Percentiles rank a stretch among this genome's conserved stretches.
Conservation (phyloP, 345 rosid genomes). For the Firmiana major region DNA sequence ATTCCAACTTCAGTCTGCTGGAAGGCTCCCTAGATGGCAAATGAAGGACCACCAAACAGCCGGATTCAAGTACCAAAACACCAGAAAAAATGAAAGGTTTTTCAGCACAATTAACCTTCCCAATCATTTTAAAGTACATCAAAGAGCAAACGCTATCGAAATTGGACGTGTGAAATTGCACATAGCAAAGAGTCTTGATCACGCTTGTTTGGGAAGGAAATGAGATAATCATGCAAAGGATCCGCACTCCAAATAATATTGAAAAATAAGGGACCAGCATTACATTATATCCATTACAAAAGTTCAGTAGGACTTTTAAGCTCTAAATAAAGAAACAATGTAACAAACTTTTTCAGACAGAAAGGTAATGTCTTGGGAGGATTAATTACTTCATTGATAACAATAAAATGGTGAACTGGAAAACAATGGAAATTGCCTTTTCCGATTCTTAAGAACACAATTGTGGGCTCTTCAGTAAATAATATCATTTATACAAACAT, state of each 20-base stretch:
- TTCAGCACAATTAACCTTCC: conserved; percentile 17
- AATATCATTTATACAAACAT: background rate
- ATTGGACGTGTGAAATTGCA: conserved; percentile 10
- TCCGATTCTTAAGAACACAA: background rate
- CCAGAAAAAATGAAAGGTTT: conserved; percentile 4
- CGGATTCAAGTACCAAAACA: conserved; percentile 7
- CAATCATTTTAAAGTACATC: conserved; percentile 14
- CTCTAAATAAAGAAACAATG: background rate
- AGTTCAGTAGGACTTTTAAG: conserved; percentile 7
- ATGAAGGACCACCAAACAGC: conserved; percentile 18
- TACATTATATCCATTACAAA: conserved; percentile 13
- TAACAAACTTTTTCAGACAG: conserved; percentile 19
- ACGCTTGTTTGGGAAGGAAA: conserved; percentile 20
- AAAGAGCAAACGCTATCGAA: conserved; percentile 12
- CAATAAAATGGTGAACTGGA: background rate
- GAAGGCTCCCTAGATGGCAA: background rate
- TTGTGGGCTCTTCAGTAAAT: background rate
- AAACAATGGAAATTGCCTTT: conserved; percentile 1
- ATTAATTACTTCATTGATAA: conserved; percentile 12
- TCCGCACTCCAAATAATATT: conserved; percentile 7
- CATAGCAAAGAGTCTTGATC: background rate
- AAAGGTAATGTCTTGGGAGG: conserved; percentile 15
- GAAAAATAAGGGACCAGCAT: conserved; percentile 10
- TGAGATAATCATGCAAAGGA: conserved; percentile 22
- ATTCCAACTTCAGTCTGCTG: conserved; percentile 9